Evolutionary conservation across 345 rosid species (phyloP).

Genomic region (Luvunga scandens): DNA sequence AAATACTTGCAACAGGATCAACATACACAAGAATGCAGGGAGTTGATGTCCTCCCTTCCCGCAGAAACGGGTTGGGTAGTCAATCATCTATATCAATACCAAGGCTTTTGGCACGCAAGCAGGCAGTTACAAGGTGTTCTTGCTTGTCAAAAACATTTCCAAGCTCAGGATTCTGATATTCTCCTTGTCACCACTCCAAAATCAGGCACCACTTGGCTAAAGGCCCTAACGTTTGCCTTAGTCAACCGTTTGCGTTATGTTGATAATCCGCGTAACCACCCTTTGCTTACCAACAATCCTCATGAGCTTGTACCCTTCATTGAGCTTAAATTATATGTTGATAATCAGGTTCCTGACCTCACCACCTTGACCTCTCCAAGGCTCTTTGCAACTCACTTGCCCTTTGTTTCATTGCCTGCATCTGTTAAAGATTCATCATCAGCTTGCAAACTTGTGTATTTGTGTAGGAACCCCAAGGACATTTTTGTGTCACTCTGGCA

Average conservation of each 20-base stretch:
- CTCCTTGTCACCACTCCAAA: conserved; percentile 56
- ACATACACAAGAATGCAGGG: conserved; percentile 30
- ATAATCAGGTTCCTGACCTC: conserved; percentile 22
- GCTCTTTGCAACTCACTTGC: conserved; percentile 44
- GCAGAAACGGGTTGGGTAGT: conserved; percentile 36
- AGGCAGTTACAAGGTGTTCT: conserved; percentile 40
- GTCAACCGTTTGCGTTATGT: conserved; percentile 27
- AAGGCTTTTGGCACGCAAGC: conserved; percentile 47
- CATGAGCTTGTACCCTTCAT: conserved; percentile 61
- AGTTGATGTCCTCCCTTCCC: conserved; percentile 41
- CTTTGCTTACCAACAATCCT: conserved; percentile 48
- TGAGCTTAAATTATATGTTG: conserved; percentile 26
- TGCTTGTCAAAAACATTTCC: conserved; percentile 41
- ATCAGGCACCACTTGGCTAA: conserved; percentile 66
- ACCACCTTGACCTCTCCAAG: conserved; percentile 35
- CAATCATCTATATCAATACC: conserved; percentile 34
- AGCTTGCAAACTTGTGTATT: conserved; percentile 47
- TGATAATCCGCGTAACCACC: conserved; percentile 30
- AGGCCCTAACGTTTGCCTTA: conserved; percentile 46
- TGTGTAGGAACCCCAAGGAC: conserved; percentile 63
- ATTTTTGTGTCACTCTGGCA: conserved; percentile 56
- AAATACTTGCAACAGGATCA: conserved; percentile 36
- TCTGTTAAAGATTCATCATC: conserved; percentile 24
- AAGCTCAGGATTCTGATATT: conserved; percentile 39
- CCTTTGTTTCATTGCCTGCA: conserved; percentile 31